phyloP scores from a whole-genome alignment of 805 yeast genomes.

The Candida ortonii region DNA sequence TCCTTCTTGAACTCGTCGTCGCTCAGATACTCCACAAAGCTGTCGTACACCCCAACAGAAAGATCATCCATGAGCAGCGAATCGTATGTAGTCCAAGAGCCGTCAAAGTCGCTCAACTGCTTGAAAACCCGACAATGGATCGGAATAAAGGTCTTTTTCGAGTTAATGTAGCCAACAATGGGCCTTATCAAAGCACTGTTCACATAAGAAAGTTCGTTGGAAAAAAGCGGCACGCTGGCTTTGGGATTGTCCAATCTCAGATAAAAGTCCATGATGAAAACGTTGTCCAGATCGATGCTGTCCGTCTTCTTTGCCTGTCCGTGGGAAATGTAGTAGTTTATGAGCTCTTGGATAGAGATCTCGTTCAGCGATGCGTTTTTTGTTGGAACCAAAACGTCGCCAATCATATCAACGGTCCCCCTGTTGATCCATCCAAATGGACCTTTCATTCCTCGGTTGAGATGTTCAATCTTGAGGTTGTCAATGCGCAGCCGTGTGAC shows the following conservation, averaged over 20 bases:
- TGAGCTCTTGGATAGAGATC: slow-evolving; percentile 42
- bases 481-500: slow-evolving; percentile 82
- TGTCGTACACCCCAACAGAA: slow-evolving; percentile 84
- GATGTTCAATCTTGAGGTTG: slow-evolving; percentile 79
- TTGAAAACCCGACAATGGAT: slow-evolving; percentile 80
- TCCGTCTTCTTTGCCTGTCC: slow-evolving; percentile 1
- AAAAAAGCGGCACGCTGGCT: slow-evolving; percentile 84
- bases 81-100: slow-evolving; percentile 95
- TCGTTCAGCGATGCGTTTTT: slow-evolving; percentile 41
- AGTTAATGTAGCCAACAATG: slow-evolving; percentile 91
- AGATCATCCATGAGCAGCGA: slow-evolving; percentile 87
- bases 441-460: slow-evolving; percentile 86
- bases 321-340: slow-evolving; percentile 28
- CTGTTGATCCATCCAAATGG: slow-evolving; percentile 96
- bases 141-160: slow-evolving; percentile 85
- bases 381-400: slow-evolving; percentile 81
- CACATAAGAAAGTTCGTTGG: slow-evolving; percentile 84
- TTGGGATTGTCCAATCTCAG: slow-evolving; percentile 80
- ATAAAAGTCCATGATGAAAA: slow-evolving; percentile 73
- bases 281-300: slow-evolving; percentile 14
- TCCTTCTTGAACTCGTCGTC: slow-evolving; percentile 77
- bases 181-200: slow-evolving; percentile 92
- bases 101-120: slow-evolving; percentile 79
- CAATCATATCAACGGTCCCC: slow-evolving; percentile 91
- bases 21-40: slow-evolving; percentile 82